Evolutionary conservation across 2,329 filamentous ascomycete species (phyloP).

Genomic region (Exophiala dermatitidis): DNA sequence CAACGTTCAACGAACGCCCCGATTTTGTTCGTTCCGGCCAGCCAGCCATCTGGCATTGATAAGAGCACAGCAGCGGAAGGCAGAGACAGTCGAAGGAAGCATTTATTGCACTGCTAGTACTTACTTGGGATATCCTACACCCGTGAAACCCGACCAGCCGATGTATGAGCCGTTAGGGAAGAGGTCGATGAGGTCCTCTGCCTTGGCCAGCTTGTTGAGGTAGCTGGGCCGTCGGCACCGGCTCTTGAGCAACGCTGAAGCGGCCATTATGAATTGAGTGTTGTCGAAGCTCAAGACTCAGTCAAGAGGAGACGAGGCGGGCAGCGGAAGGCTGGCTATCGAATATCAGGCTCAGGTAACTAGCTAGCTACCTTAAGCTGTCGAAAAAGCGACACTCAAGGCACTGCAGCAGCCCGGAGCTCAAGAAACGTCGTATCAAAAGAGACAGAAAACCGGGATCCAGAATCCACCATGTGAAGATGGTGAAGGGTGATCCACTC

Average conservation of each 20-base stretch:
- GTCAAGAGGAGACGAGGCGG: not conserved
- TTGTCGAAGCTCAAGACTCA: not conserved
- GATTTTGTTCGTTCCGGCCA: not conserved
- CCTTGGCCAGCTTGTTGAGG: slow-evolving; percentile 69
- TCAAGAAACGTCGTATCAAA: no score
- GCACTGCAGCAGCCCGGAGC: no score
- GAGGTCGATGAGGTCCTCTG: slow-evolving; percentile 70
- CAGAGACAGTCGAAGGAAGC: not conserved
- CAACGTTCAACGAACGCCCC: no score
- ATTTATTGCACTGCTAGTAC: slow-evolving; percentile 28
- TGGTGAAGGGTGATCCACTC: no score
- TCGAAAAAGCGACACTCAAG: no score
- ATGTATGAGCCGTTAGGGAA: slow-evolving; percentile 83
- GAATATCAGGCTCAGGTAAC: no score
- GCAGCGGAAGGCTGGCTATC: not conserved
- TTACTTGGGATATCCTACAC: slow-evolving; percentile 81
- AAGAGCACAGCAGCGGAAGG: not conserved
- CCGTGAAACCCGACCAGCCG: slow-evolving; percentile 87
- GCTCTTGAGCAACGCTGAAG: slow-evolving; percentile 67
- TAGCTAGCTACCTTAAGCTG: no score
- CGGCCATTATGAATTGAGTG: slow-evolving; percentile 39
- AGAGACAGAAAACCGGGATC: no score
- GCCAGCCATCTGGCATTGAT: not conserved
- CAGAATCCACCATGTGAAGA: no score
- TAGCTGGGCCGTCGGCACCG: slow-evolving; percentile 69